Base-by-base conservation (phyloP, 2,329 filamentous ascomycete species). In the Cladosporium sp. region DNA sequence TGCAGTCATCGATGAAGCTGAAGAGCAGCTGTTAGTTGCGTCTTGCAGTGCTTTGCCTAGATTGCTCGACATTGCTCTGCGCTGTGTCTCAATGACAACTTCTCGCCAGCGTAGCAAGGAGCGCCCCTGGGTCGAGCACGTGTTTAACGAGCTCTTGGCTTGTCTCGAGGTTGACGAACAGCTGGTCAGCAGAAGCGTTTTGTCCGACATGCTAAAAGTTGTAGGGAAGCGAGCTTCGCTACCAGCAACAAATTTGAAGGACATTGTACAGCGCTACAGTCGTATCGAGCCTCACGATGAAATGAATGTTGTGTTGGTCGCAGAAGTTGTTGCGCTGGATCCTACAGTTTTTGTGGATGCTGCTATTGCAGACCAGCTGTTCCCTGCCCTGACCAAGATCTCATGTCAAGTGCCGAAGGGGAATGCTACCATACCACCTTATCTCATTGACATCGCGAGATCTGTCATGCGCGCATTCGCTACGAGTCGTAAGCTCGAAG, bases 271-370 rank as follows among this genome's bases (percentile, higher is more conserved):
- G 19, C 39, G 58, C 10, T 44, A 63, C 35, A 59, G 58, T 34
- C 45, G 37, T 17, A 22, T 59, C 20, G 19, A 9, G 19, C 20
- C 6, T 19, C 3, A 12, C 4, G 20, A 48, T 13, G 25, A 51
- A 12, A 56, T 68, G 1, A 69, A 78, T 51, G 78, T 76, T 74
- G 57, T 61, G 2, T 60, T 81, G 19, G 55, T 80, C 19, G 70
- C 73, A 12, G 71, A 73, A 28, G 65, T 79, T n/a, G 66, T 80
- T 17, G 65, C 70, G 20, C 73, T 79, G 51, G 77, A 81, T 61
- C 63, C 76, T 3, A 76, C 75, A 59, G 71, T 78, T 4, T 79
- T 81, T 60, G 68, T 78, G 8, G 62, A 62, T 32, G 13, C 48
- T 13, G 39, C n/a, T 13, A 22, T 47, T 28, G 40, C 28, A 24